phyloP scores from a whole-genome alignment of 805 yeast species.

The Cyberlindnera mycetangii region DNA sequence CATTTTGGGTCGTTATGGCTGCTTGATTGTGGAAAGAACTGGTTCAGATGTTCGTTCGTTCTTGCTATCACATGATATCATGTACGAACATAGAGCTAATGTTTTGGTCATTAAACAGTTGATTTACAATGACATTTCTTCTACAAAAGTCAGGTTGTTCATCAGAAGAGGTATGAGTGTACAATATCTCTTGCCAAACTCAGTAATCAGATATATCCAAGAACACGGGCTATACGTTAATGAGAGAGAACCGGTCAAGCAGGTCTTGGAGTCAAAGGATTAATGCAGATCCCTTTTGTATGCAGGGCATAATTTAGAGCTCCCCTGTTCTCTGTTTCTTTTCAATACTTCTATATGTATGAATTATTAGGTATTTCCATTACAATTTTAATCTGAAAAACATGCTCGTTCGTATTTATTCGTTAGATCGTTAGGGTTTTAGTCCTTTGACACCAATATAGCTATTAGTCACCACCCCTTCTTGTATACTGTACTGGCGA shows the following conservation, averaged over 20 bases:
- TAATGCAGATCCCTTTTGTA: conserved; percentile 13
- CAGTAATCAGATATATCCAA: conserved; percentile 91
- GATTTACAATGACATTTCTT: conserved; percentile 92
- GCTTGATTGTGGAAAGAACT: conserved; percentile 93
- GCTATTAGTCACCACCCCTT: conserved; percentile 9
- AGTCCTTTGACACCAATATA: background rate
- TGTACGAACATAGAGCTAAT: conserved; percentile 94
- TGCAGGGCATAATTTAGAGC: too few species aligned
- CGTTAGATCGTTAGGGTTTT: background rate
- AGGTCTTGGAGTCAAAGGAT: conserved; percentile 55
- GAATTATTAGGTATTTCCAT: too few species aligned
- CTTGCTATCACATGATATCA: conserved; percentile 88
- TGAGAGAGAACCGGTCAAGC: conserved; percentile 92
- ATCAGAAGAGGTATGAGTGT: conserved; percentile 95
- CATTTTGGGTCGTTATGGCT: conserved; percentile 92
- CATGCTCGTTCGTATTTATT: too few species aligned
- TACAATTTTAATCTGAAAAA: too few species aligned
- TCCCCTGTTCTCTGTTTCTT: background rate
- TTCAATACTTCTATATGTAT: background rate
- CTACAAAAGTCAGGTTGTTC: conserved; percentile 91
- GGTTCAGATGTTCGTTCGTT: conserved; percentile 95
- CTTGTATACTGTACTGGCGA: conserved; percentile 51
- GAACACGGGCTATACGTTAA: conserved; percentile 83
- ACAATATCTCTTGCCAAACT: conserved; percentile 88
- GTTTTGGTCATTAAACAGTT: conserved; percentile 93